A percentile compares a stretch with the other conserved stretches of the same genome.
These are phyloP conservation scores for Lojkania enalia DNA, from an alignment of 2,329 filamentous ascomycete genomes.

Conservation along the genomic window DNA sequence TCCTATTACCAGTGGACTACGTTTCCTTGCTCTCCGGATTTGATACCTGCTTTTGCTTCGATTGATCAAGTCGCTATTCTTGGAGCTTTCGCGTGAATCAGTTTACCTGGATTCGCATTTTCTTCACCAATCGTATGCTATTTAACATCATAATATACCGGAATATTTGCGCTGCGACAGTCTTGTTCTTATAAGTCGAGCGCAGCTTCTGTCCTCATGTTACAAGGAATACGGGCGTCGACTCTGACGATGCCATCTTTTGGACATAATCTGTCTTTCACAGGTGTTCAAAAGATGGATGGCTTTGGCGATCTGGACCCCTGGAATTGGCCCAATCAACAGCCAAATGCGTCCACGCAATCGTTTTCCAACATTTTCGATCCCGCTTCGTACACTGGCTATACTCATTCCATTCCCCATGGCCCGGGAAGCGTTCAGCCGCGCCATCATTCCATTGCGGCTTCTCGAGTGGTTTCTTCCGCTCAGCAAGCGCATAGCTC, in stretches of 20 bases:
- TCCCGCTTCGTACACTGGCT: constrained; percentile 33
- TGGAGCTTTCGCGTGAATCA: no score
- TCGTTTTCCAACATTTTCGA: constrained; percentile 36
- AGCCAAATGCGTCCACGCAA: constrained; percentile 27
- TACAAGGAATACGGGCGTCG: constrained; percentile 41
- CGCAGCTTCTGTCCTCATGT: constrained; percentile 34
- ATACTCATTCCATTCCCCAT: constrained; percentile 23
- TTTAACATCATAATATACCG: no score
- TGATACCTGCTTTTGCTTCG: no score
- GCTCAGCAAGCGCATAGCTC: constrained; percentile 18
- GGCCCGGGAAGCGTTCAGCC: constrained; percentile 23
- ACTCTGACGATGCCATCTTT: constrained; percentile 42
- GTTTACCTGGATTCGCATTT: no score
- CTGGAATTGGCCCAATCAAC: constrained; percentile 36
- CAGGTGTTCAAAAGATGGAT: constrained; percentile 39
- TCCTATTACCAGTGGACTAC: no score
- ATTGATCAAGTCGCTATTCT: no score
- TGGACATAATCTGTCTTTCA: constrained; percentile 38
- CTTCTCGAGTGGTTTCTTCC: constrained; percentile 27
- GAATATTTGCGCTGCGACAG: no score
- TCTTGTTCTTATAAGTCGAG: no score
- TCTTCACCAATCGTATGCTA: no score
- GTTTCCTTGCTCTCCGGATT: no score
- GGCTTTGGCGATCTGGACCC: constrained; percentile 35
- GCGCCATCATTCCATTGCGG: constrained; percentile 38